These are phyloP conservation scores for Helenozyma rhizophorensis DNA, from an alignment of 805 yeast species.

Conservation along the genomic window DNA sequence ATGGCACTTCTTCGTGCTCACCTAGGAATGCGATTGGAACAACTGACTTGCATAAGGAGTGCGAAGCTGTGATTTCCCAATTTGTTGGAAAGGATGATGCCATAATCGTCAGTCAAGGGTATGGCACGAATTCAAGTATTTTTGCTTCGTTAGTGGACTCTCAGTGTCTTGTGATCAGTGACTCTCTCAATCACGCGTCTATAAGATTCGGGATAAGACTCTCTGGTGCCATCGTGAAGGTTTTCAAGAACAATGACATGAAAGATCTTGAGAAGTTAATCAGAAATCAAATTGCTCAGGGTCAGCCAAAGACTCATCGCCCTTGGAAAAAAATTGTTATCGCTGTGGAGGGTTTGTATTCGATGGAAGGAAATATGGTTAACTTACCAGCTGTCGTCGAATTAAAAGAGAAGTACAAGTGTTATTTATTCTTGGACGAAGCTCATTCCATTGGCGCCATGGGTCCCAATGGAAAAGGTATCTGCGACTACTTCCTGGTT, in stretches of 20 bases:
- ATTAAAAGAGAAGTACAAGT: constrained; percentile 78
- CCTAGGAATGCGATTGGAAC: constrained; percentile 75
- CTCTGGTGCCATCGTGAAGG: constrained; percentile 89
- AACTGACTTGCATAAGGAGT: constrained; percentile 62
- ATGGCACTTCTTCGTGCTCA: constrained; percentile 78
- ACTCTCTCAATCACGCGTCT: constrained; percentile 92
- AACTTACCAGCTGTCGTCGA: constrained; percentile 72
- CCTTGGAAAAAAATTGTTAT: constrained; percentile 90
- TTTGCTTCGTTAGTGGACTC: constrained; percentile 81
- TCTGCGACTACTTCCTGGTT: constrained; percentile 87
- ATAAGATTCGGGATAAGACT: constrained; percentile 92
- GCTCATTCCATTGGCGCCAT: constrained; percentile 99
- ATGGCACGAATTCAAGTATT: constrained; percentile 88
- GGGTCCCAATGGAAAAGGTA: constrained; percentile 92
- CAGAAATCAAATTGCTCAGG: constrained; percentile 83
- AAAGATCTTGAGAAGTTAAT: constrained; percentile 66
- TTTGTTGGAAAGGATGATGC: constrained; percentile 92
- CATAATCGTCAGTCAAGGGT: constrained; percentile 87
- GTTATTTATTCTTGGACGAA: constrained; percentile 89
- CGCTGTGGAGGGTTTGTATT: constrained; percentile 88
- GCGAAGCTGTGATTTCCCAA: constrained; percentile 75
- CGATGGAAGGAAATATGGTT: constrained; percentile 90
- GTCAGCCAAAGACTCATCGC: constrained; percentile 91
- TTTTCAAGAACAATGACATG: constrained; percentile 91
- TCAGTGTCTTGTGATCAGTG: constrained; percentile 87